Evolutionary conservation across 805 yeast genomes (phyloP).

Genomic region (Schizosaccharomyces japonicus): DNA sequence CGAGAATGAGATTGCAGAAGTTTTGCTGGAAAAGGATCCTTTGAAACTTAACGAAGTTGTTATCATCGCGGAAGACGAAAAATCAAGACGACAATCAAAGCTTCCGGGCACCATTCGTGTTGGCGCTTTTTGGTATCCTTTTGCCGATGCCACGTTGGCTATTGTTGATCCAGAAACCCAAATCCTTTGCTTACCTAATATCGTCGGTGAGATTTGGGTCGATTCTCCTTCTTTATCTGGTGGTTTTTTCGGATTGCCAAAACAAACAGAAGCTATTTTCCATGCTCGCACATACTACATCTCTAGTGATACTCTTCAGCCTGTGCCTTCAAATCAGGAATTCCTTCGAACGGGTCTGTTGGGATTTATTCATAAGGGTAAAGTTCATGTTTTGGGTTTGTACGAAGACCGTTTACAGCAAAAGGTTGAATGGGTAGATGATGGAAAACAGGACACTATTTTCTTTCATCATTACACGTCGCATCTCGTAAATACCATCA

Average conservation of each 20-base stretch:
- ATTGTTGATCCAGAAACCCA: conserved; percentile 84
- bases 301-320: not conserved
- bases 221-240: conserved; percentile 79
- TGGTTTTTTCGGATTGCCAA: conserved; percentile 55
- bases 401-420: conserved; percentile 83
- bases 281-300: conserved; percentile 27
- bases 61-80: conserved; percentile 23
- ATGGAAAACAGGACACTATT: conserved; percentile 9
- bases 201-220: conserved; percentile 95
- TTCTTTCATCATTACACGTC: conserved; percentile 46
- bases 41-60: conserved; percentile 48
- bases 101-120: conserved; percentile 26
- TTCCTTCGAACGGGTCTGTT: conserved; percentile 75
- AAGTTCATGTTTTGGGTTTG: conserved; percentile 65
- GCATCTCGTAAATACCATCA: conserved; percentile 65
- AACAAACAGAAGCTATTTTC: conserved; percentile 49
- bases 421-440: conserved; percentile 27
- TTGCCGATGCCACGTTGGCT: conserved; percentile 84
- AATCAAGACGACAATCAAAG: not conserved
- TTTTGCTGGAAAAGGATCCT: conserved; percentile 48
- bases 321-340: conserved; percentile 21
- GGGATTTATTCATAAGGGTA: conserved; percentile 73
- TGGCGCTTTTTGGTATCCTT: conserved; percentile 81
- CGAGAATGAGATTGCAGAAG: conserved; percentile 32
- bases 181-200: conserved; percentile 44